These are phyloP conservation scores for Lachancea lanzarotensis DNA, from an alignment of 805 yeast genomes.

Conservation along the genomic window DNA sequence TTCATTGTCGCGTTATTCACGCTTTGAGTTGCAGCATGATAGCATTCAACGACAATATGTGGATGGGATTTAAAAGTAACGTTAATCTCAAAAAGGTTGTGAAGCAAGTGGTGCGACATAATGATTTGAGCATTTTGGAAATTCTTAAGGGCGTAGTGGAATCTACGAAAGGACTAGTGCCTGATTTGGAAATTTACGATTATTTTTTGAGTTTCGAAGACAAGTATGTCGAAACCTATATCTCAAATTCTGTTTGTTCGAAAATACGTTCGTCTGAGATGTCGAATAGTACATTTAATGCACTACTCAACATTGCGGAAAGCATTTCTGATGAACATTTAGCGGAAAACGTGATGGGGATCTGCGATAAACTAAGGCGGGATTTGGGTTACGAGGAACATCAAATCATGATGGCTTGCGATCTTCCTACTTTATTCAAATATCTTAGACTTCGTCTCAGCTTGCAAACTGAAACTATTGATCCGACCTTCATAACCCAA, in stretches of 20 bases:
- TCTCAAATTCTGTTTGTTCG: conserved; percentile 23
- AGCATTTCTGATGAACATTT: conserved; percentile 13
- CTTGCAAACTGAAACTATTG: background rate
- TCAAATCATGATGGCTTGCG: background rate
- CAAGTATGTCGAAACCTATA: conserved; percentile 9
- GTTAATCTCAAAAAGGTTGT: background rate
- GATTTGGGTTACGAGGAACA: background rate
- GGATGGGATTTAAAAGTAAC: background rate
- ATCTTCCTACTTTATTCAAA: background rate
- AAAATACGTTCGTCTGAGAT: conserved; percentile 18
- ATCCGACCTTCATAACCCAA: background rate
- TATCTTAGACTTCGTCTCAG: background rate
- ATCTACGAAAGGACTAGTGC: conserved; percentile 6
- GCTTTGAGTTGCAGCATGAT: background rate
- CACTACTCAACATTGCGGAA: conserved; percentile 15
- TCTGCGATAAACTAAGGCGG: conserved; percentile 9
- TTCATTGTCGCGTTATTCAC: background rate
- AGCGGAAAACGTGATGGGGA: conserved; percentile 15
- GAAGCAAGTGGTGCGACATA: background rate
- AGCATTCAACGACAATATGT: conserved; percentile 1
- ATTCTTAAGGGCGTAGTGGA: conserved; percentile 14
- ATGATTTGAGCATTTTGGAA: background rate
- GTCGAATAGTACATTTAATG: conserved; percentile 10
- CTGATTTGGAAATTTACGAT: conserved; percentile 14
- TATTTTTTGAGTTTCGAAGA: conserved; percentile 14